Base-by-base conservation (phyloP, 192 early-diverging fungal genomes). In the Coemansia sp. region DNA sequence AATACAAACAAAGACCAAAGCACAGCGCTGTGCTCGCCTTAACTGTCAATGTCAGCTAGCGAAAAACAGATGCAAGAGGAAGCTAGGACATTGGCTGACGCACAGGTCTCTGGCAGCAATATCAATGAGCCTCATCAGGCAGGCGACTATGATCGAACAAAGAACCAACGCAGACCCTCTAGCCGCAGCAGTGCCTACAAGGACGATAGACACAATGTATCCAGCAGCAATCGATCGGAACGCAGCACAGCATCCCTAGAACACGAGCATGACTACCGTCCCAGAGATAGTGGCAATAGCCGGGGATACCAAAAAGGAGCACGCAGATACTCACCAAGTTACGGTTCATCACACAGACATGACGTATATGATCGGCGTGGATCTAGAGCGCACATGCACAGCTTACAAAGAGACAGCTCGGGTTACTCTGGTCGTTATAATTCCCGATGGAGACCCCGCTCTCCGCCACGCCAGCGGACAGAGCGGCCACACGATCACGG, bases 131-230 rank as follows among this genome's bases (percentile, higher is more conserved):
- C 10, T 6, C 55, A 20, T 15, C 28, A 12, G 21, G 9, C 55
- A 26, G 18, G 31, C 55, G 31, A n/a, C 16, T 34, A 34, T 16
- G 55, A 31, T 2, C 31, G 31, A 34, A n/a, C 55, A 31, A 30
- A 26, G 31, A 12, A 4, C 31, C 55, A 30, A 16, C 23, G 35
- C 21, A 26, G 49, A 64, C 16, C 31, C 31, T 58, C 55, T 57
- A 57, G 55, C 7, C 61, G 45, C 12, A 42, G 25, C 68, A 70
- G 58, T 37, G 57, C 21, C 39, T 25, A 71, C 46, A n/a, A 43
- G 2, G 62, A 55, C 30, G 30, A 30, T 34, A 57, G 30, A 21
- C 55, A 13, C 31, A 57, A 20, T 34, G 30, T 18, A 5, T 3
- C 16, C 6, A 57, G 12, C 30, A 34, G 18, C 31, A 30, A 34